Conservation (phyloP, 768 basidiomycete genomes). For the Boletus reticulatus region DNA sequence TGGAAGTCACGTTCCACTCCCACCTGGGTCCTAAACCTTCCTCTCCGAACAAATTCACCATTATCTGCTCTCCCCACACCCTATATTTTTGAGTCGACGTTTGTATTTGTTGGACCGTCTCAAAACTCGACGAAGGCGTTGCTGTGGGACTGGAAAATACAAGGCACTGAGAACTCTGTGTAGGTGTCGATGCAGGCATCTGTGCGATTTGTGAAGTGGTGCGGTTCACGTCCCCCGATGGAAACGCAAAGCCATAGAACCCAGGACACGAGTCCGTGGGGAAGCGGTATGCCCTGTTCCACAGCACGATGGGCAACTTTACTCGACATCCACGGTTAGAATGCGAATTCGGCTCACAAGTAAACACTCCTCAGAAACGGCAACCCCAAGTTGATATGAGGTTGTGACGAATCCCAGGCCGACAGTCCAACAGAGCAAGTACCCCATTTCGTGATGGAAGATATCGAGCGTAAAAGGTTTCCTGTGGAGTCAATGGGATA, state of each 20-base stretch:
- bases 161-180: slow-evolving; percentile 16
- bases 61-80: slow-evolving; percentile 14
- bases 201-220: slow-evolving; percentile 21
- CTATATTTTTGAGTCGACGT: slow-evolving; percentile 10
- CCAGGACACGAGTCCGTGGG: slow-evolving; percentile 26
- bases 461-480: slow-evolving; percentile 11
- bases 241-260: slow-evolving; percentile 29
- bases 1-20: slow-evolving; percentile 14
- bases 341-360: slow-evolving; percentile 5
- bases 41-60: slow-evolving; percentile 8
- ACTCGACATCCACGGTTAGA: neutral
- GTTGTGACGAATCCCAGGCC: neutral
- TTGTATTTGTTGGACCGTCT: slow-evolving; percentile 10
- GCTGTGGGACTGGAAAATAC: slow-evolving; percentile 9
- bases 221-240: slow-evolving; percentile 21
- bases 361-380: slow-evolving; percentile 18
- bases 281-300: slow-evolving; percentile 27
- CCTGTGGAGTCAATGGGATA: slow-evolving; percentile 23
- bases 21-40: neutral
- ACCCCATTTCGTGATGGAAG: slow-evolving; percentile 3
- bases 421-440: slow-evolving; percentile 13
- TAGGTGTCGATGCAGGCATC: slow-evolving; percentile 16
- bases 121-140: slow-evolving; percentile 13
- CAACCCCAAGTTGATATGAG: slow-evolving; percentile 6
- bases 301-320: neutral